These are phyloP conservation scores for Abortiporus biennis DNA, from an alignment of 1,284 basidiomycete genomes.

Conservation along the genomic window DNA sequence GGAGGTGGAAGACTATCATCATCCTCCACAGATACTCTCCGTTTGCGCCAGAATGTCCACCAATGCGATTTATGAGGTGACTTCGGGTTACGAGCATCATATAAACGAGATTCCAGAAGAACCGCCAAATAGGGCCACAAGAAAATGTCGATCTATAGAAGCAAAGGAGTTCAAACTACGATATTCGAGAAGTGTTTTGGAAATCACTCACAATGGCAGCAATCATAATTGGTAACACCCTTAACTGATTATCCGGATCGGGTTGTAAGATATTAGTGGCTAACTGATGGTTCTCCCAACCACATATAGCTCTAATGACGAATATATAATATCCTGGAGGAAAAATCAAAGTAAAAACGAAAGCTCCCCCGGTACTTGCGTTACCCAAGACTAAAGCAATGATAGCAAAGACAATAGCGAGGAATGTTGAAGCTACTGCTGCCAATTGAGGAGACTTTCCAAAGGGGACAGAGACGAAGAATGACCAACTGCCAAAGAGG, in stretches of 20 bases:
- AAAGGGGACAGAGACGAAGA: constrained; percentile 65
- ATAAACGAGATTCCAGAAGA: constrained; percentile 52
- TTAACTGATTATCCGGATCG: constrained; percentile 55
- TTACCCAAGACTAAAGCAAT: constrained; percentile 53
- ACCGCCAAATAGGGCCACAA: constrained; percentile 64
- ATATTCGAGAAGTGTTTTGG: neutral
- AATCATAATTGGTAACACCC: constrained; percentile 55
- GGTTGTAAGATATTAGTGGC: constrained; percentile 44
- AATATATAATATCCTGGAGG: constrained; percentile 75
- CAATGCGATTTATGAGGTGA: constrained; percentile 12
- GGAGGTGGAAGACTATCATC: constrained; percentile 24
- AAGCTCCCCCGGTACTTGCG: constrained; percentile 41
- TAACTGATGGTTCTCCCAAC: constrained; percentile 55
- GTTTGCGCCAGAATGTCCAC: constrained; percentile 23
- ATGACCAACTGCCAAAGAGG: constrained; percentile 62
- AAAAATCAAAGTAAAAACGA: constrained; percentile 65
- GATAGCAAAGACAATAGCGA: constrained; percentile 61
- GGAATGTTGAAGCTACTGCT: constrained; percentile 60
- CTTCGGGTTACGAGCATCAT: constrained; percentile 45
- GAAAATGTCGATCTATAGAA: constrained; percentile 54
- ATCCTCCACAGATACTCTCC: constrained; percentile 12
- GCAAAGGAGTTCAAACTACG: neutral
- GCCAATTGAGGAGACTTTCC: constrained; percentile 70
- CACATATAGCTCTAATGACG: constrained; percentile 58
- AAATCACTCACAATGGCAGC: constrained; percentile 48